Conservation (phyloP, 768 basidiomycete species). For the Leccinum broughii region DNA sequence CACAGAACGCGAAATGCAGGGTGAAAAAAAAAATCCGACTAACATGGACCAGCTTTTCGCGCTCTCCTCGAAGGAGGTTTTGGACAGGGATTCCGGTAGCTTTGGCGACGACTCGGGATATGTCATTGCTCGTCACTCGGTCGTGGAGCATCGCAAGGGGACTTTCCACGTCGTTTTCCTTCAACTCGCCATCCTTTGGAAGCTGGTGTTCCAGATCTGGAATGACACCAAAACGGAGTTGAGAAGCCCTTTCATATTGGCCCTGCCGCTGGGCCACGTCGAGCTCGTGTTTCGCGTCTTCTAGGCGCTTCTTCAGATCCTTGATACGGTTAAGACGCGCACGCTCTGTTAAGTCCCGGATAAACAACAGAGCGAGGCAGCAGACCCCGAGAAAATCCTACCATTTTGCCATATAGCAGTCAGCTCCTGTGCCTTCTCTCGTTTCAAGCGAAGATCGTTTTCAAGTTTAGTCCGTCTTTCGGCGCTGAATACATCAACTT, state of each 20-base stretch:
- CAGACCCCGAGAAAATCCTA: constrained; percentile 20
- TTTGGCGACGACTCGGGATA: constrained; percentile 84
- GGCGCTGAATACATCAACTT: constrained; percentile 79
- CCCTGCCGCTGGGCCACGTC: constrained; percentile 89
- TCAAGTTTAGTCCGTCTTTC: constrained; percentile 73
- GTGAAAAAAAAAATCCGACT: constrained; percentile 27
- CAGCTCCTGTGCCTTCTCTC: constrained; percentile 60
- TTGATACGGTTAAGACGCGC: constrained; percentile 68
- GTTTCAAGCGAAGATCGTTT: constrained; percentile 56
- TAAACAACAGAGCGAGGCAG: too few species aligned
- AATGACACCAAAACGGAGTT: constrained; percentile 82
- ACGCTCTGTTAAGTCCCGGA: constrained; percentile 48
- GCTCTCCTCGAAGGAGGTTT: constrained; percentile 84
- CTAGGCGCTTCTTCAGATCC: constrained; percentile 69
- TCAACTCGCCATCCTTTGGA: constrained; percentile 50
- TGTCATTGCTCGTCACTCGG: constrained; percentile 85
- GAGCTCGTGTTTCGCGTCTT: constrained; percentile 81
- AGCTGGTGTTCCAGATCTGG: constrained; percentile 76
- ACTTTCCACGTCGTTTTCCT: constrained; percentile 28
- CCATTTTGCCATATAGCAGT: constrained; percentile 74
- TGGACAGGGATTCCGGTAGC: constrained; percentile 90
- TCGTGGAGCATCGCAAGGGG: constrained; percentile 76
- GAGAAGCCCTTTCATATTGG: constrained; percentile 80
- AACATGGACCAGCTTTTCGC: constrained; percentile 87
- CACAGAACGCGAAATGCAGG: not conserved